phyloP scores from a whole-genome alignment of 371 early-diverging fungal species.

The Mortierella sp. region DNA sequence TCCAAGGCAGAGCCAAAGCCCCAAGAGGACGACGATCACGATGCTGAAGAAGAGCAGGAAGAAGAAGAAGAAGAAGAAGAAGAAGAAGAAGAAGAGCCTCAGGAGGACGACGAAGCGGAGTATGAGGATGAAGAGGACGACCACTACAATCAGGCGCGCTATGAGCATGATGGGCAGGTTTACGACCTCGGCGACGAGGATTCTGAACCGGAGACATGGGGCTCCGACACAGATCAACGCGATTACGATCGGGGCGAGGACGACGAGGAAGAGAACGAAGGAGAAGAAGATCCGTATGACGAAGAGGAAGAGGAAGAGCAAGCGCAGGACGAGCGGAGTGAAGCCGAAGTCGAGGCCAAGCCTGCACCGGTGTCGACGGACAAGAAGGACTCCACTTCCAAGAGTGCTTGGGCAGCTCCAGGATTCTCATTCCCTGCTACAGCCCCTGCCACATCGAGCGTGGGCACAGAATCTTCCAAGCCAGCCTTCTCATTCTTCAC shows the following conservation, averaged over 20 bases:
- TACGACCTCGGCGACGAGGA: constrained; percentile 41
- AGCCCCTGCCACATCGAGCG: background rate
- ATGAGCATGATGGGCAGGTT: constrained; percentile 44
- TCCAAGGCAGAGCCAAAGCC: constrained; percentile 7
- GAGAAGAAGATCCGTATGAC: constrained; percentile 9
- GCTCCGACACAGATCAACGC: constrained; percentile 49
- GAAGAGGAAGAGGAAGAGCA: constrained; percentile 16
- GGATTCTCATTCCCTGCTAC: constrained; percentile 44
- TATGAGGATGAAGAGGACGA: constrained; percentile 22
- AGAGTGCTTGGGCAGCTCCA: constrained; percentile 37
- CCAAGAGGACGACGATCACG: constrained; percentile 9
- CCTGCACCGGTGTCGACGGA: background rate
- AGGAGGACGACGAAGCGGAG: constrained; percentile 20
- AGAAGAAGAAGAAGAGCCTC: background rate
- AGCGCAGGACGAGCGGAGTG: constrained; percentile 13
- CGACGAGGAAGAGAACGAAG: constrained; percentile 28
- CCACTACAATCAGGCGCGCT: constrained; percentile 8
- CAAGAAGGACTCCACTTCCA: constrained; percentile 14
- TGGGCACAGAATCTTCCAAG: constrained; percentile 15
- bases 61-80: constrained; percentile 18
- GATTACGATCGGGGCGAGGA: constrained; percentile 35
- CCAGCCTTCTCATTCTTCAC: constrained; percentile 34
- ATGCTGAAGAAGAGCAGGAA: constrained; percentile 20
- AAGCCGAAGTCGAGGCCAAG: constrained; percentile 9
- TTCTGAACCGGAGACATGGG: constrained; percentile 46